Evolutionary conservation across 2,329 filamentous ascomycete genomes (phyloP), one percentile per base, ranked within the genome.

Genomic region (Didymella arachidicola): DNA sequence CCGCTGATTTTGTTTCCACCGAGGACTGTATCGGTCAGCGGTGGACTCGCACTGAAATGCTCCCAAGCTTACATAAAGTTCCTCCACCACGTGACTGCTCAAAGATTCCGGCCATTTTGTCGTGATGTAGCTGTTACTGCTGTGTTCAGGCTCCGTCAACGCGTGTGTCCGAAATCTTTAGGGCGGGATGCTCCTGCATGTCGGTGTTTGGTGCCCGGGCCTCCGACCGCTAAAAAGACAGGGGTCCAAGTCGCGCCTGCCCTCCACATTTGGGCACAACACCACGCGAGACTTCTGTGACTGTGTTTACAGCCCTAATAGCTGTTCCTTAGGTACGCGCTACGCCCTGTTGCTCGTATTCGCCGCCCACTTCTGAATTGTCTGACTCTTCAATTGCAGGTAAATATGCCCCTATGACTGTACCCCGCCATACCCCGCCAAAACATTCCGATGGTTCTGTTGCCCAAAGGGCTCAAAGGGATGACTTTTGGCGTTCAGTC

Each of bases 1-100:
- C 95, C 95, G 70, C 92, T 97, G 80, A 98, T 96, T 87, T 99
- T 99, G 81, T 92, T 89, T 77, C 95, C 95, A 71, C 95, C 95
- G 64, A 99, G 87, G 83, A 99, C 86, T 88, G 78, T 68, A 43
- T 12, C 38, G 32, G 59, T 77, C 66, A 77, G 72, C 62, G 51
- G 12, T 29, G 51, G n/a, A 19, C 39, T 19, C 10, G 32, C 32
- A 22, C 5, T 18, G 43, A 8, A 19, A 12, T 55, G 62, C 57
- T 59, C 34, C 18, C n/a, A 19, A 64, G 75, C 84, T 79, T 81
- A 89, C 87, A 99, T 72, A 99, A 86, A 74, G 93, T 97, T 79
- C 96, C 95, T 77, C 85, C 86, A 78, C 96, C 96, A 77, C 93
- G 87, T 76, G 93, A 90, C 82, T 95, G 91, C 82, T 97, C 93